A percentile compares a stretch with the other conserved stretches of the same genome.
phyloP scores from a whole-genome alignment of 2,329 filamentous ascomycete genomes.

The Neocatenulostroma microsporum region DNA sequence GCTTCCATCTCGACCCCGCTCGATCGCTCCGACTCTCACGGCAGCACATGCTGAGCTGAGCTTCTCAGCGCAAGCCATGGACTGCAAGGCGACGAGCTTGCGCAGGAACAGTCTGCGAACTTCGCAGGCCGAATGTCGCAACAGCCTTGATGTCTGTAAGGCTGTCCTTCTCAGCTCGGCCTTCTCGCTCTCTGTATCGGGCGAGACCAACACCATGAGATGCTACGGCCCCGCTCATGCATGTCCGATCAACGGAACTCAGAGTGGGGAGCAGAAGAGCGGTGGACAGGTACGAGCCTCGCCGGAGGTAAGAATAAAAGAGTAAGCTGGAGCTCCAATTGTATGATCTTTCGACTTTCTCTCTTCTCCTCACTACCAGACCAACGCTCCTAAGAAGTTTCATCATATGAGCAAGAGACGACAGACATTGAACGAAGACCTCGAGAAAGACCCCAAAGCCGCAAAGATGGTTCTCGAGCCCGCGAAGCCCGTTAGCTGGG shows the following conservation, averaged over 20 bases:
- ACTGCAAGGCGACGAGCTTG: too few relatives aligned
- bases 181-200: too few relatives aligned
- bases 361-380: background rate
- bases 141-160: too few relatives aligned
- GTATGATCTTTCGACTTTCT: background rate
- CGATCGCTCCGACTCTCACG: too few relatives aligned
- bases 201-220: background rate
- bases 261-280: constrained; percentile 11
- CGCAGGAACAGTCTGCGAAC: too few relatives aligned
- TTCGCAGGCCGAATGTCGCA: too few relatives aligned
- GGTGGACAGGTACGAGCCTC: constrained; percentile 1
- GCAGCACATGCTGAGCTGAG: too few relatives aligned
- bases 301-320: too few relatives aligned
- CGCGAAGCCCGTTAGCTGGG: constrained; percentile 27
- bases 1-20: too few relatives aligned
- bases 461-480: constrained; percentile 21
- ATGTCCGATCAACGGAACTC: constrained; percentile 5
- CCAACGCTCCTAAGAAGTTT: background rate
- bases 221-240: constrained; percentile 1
- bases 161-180: too few relatives aligned
- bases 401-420: constrained; percentile 11
- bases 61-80: too few relatives aligned
- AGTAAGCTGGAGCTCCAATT: constrained; percentile 2
- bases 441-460: constrained; percentile 8
- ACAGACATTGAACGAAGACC: constrained; percentile 6